A percentile compares a stretch with the other conserved stretches of the same genome.
These are phyloP conservation scores for Xanthoparmelia taractica DNA, from an alignment of 495 filamentous ascomycete genomes.

Conservation along the genomic window DNA sequence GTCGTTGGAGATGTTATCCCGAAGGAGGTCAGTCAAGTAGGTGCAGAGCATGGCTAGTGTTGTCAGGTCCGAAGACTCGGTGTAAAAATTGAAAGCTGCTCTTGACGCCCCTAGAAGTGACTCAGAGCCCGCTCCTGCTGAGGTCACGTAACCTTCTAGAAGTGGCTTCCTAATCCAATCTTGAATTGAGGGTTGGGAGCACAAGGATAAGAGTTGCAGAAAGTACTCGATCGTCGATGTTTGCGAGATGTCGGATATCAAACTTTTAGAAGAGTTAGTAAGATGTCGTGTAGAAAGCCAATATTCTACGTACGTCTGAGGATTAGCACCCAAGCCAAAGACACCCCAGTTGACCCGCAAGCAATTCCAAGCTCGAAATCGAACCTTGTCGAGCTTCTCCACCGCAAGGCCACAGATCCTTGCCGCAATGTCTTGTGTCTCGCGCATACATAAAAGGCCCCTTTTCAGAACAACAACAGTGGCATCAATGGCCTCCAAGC, in stretches of 20 bases:
- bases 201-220: slow-evolving; percentile 36
- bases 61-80: slow-evolving; percentile 30
- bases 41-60: slow-evolving; percentile 35
- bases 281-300: not conserved
- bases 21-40: slow-evolving; percentile 39
- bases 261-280: slow-evolving; percentile 3
- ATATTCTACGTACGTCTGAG: slow-evolving; percentile 12
- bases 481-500: slow-evolving; percentile 67
- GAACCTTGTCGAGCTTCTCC: slow-evolving; percentile 85
- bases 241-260: slow-evolving; percentile 14
- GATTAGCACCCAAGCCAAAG: not conserved
- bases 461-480: slow-evolving; percentile 35
- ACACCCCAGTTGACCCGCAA: slow-evolving; percentile 38
- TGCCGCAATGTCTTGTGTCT: slow-evolving; percentile 31
- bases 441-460: slow-evolving; percentile 8
- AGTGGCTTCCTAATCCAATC: slow-evolving; percentile 42
- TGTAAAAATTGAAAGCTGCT: slow-evolving; percentile 53
- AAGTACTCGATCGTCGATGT: slow-evolving; percentile 34
- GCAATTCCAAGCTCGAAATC: slow-evolving; percentile 55
- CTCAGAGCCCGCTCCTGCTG: slow-evolving; percentile 77
- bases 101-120: slow-evolving; percentile 68
- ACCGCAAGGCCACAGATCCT: slow-evolving; percentile 61
- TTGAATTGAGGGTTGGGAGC: slow-evolving; percentile 18
- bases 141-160: slow-evolving; percentile 69
- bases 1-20: slow-evolving; percentile 49